These are phyloP conservation scores for Fistulina hepatica DNA, from an alignment of 1,284 basidiomycete species.

Conservation along the genomic window DNA sequence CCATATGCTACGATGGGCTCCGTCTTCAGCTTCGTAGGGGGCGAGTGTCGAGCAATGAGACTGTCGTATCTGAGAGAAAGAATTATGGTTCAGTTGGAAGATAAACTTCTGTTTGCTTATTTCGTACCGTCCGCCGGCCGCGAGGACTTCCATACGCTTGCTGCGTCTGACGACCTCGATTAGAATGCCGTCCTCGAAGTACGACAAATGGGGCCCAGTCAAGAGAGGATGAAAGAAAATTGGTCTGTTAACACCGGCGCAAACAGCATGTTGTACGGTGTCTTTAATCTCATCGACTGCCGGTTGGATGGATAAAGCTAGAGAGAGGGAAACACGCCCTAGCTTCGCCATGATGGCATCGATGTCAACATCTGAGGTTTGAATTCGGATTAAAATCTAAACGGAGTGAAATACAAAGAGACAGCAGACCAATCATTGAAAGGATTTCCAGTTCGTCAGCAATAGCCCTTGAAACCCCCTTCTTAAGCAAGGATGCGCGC, in stretches of 20 bases:
- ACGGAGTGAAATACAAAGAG: not conserved
- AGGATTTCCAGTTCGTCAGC: slow-evolving; percentile 64
- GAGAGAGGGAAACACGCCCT: slow-evolving; percentile 47
- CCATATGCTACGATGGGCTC: slow-evolving; percentile 59
- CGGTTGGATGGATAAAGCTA: slow-evolving; percentile 37
- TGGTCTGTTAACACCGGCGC: slow-evolving; percentile 50
- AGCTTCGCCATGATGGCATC: slow-evolving; percentile 44
- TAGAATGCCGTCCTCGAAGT: slow-evolving; percentile 66
- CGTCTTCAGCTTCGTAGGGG: slow-evolving; percentile 40
- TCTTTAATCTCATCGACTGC: slow-evolving; percentile 52
- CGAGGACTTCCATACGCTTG: slow-evolving; percentile 65
- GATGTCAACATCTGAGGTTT: slow-evolving; percentile 45
- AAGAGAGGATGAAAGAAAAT: slow-evolving; percentile 67
- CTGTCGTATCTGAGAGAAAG: slow-evolving; percentile 55
- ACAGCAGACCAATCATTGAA: slow-evolving; percentile 42
- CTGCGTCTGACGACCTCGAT: slow-evolving; percentile 63
- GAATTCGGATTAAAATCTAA: slow-evolving; percentile 7
- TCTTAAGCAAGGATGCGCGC: slow-evolving; percentile 52
- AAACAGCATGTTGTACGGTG: slow-evolving; percentile 49
- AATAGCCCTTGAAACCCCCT: slow-evolving; percentile 48
- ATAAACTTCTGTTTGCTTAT: no score
- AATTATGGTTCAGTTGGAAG: no score
- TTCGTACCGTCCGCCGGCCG: slow-evolving; percentile 70
- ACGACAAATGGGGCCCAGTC: slow-evolving; percentile 46
- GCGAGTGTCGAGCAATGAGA: slow-evolving; percentile 52